A percentile compares a stretch with the other conserved stretches of the same genome.
Evolutionary conservation across 164 flowering plant genomes (phyloP).

Genomic region (Pachysandra terminalis): DNA sequence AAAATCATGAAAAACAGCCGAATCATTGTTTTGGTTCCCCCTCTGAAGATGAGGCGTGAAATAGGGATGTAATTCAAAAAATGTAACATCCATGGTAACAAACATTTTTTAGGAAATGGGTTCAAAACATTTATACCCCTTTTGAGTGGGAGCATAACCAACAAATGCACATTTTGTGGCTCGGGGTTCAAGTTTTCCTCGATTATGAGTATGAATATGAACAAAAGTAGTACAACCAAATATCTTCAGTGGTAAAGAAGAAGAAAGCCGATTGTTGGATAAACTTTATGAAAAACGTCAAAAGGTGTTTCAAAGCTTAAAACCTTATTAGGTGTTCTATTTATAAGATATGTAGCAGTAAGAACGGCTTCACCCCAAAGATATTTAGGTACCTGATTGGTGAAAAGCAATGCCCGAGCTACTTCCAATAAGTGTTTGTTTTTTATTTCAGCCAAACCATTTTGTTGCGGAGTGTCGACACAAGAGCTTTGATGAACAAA

Average conservation of each 20-base stretch:
- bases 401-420: neutral
- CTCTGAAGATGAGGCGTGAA: neutral
- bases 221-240: neutral
- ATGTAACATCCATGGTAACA: neutral
- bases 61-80: neutral
- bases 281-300: neutral
- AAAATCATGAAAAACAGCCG: neutral
- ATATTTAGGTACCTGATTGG: neutral
- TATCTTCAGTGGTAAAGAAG: neutral
- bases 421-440: neutral
- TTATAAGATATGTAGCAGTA: neutral
- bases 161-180: neutral
- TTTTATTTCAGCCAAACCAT: neutral
- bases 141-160: neutral
- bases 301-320: conserved; percentile 4
- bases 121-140: neutral
- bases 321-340: neutral
- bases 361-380: neutral
- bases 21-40: neutral
- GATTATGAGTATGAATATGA: neutral
- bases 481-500: neutral
- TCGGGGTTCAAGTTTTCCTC: neutral
- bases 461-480: neutral
- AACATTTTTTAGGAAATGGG: neutral
- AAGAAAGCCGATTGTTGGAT: neutral